Evolutionary conservation across 2,329 filamentous ascomycete genomes (phyloP).

Genomic region (Chrysoporthe cubensis): DNA sequence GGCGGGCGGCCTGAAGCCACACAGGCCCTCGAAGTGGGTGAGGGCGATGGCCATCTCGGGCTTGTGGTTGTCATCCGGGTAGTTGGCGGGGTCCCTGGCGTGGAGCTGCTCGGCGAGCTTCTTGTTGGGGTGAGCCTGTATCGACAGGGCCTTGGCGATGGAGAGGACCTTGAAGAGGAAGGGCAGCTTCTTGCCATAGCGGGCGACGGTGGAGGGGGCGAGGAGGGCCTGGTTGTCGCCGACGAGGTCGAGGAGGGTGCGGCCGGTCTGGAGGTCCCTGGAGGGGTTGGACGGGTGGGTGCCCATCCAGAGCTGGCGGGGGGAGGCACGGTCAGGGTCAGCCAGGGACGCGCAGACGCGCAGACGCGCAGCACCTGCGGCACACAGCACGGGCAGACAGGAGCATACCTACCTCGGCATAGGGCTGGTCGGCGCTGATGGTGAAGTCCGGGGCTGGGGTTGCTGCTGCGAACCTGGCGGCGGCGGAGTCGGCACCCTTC

Average conservation of each 20-base stretch:
- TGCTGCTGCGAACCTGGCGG: constrained; percentile 85
- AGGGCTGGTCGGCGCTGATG: constrained; percentile 86
- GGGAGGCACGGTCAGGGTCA: constrained; percentile 18
- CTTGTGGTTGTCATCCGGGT: constrained; percentile 99
- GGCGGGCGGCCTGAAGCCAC: constrained; percentile 85
- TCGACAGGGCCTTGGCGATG: constrained; percentile 93
- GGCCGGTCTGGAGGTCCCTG: constrained; percentile 81
- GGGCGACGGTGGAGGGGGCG: constrained; percentile 70
- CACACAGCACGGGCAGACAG: constrained; percentile 6
- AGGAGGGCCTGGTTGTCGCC: constrained; percentile 85
- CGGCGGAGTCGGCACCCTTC: constrained; percentile 82
- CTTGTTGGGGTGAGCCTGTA: constrained; percentile 97
- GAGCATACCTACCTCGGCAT: constrained; percentile 73
- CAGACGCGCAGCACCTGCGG: neutral
- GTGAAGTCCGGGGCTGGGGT: constrained; percentile 75
- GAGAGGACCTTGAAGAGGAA: constrained; percentile 98
- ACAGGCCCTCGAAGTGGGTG: constrained; percentile 93
- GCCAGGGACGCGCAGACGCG: constrained; percentile 1
- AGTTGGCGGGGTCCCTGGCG: constrained; percentile 85
- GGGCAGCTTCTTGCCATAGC: constrained; percentile 81
- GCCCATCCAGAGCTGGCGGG: constrained; percentile 90
- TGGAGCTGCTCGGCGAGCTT: constrained; percentile 89
- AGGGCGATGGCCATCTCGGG: constrained; percentile 99
- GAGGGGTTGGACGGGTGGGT: constrained; percentile 96
- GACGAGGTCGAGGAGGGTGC: constrained; percentile 84